Percentiles rank a stretch among this genome's conserved stretches.
phyloP scores from a whole-genome alignment of 164 flowering plant genomes.

The Platanus orientalis region DNA sequence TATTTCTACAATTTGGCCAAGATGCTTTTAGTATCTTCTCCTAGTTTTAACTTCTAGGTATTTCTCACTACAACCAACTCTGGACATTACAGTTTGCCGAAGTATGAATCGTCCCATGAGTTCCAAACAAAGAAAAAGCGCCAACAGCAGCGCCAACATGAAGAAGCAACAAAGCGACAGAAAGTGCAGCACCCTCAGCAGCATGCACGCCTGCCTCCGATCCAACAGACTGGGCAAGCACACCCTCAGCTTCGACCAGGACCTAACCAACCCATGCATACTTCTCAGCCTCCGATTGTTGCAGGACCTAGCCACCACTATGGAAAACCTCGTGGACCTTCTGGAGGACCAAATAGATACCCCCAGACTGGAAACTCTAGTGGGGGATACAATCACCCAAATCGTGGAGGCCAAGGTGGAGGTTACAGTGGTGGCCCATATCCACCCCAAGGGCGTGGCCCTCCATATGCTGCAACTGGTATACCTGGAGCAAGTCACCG shows the following conservation, averaged over 20 bases:
- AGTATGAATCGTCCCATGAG: conserved; percentile 91
- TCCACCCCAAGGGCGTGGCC: too few species aligned
- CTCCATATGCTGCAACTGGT: too few species aligned
- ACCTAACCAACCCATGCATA: conserved; percentile 52
- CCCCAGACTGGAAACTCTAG: conserved; percentile 56
- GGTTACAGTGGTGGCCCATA: conserved; percentile 62
- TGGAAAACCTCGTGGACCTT: conserved; percentile 71
- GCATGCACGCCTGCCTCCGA: conserved; percentile 81
- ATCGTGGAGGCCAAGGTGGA: conserved; percentile 60
- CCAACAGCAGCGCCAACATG: conserved; percentile 81
- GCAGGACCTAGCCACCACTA: conserved; percentile 74
- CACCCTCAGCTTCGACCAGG: conserved; percentile 62
- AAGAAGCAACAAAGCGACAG: conserved; percentile 78
- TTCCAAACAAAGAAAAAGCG: conserved; percentile 95
- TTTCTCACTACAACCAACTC: too few species aligned
- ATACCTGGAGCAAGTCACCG: conserved; percentile 54
- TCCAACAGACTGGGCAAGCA: conserved; percentile 74
- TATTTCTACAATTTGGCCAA: too few species aligned
- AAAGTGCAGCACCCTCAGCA: conserved; percentile 86
- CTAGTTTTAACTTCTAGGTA: too few species aligned
- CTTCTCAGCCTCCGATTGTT: conserved; percentile 51
- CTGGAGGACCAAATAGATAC: conserved; percentile 68
- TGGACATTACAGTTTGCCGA: conserved; percentile 92
- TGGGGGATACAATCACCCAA: conserved; percentile 63
- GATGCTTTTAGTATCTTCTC: too few species aligned